phyloP scores from a whole-genome alignment of 2,329 filamentous ascomycete genomes.

The Neofusicoccum kwambonambiense region DNA sequence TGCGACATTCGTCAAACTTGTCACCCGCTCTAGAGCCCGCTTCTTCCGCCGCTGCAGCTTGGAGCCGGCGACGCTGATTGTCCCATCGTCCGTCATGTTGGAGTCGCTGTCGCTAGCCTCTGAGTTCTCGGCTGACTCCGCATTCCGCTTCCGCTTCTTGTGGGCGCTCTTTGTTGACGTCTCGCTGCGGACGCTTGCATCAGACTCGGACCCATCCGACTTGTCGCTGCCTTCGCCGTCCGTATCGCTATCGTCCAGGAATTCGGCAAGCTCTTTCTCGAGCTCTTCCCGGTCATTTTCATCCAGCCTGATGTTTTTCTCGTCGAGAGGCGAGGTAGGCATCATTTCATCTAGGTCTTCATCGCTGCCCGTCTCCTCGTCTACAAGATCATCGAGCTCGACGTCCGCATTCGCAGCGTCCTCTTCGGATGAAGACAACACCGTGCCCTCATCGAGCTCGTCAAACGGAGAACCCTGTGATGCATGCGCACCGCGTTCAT shows the following conservation, averaged over 20 bases:
- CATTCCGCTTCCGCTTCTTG: constrained; percentile 38
- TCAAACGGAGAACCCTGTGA: constrained; percentile 33
- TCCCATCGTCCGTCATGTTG: constrained; percentile 22
- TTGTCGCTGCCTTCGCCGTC: constrained; percentile 37
- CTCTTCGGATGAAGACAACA: constrained; percentile 46
- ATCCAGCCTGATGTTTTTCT: constrained; percentile 36
- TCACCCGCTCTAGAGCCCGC: constrained; percentile 47
- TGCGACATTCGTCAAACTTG: constrained; percentile 46
- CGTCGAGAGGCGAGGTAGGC: constrained; percentile 6
- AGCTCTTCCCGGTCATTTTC: constrained; percentile 29
- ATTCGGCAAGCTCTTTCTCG: constrained; percentile 72
- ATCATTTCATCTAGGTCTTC: constrained; percentile 26
- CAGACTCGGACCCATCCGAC: constrained; percentile 27
- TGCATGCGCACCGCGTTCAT: constrained; percentile 46
- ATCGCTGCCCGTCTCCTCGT: constrained; percentile 34
- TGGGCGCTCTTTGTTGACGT: constrained; percentile 34
- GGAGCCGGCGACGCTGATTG: constrained; percentile 32
- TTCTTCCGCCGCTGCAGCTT: constrained; percentile 49
- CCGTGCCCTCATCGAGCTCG: constrained; percentile 32
- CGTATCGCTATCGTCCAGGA: constrained; percentile 55
- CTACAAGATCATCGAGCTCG: constrained; percentile 20
- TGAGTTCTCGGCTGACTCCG: constrained; percentile 31
- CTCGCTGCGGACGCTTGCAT: constrained; percentile 34
- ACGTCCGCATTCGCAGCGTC: constrained; percentile 39
- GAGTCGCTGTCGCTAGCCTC: constrained; percentile 44